Evolutionary conservation across 441 rosid species (phyloP).

Genomic region (Sinapis alba): DNA sequence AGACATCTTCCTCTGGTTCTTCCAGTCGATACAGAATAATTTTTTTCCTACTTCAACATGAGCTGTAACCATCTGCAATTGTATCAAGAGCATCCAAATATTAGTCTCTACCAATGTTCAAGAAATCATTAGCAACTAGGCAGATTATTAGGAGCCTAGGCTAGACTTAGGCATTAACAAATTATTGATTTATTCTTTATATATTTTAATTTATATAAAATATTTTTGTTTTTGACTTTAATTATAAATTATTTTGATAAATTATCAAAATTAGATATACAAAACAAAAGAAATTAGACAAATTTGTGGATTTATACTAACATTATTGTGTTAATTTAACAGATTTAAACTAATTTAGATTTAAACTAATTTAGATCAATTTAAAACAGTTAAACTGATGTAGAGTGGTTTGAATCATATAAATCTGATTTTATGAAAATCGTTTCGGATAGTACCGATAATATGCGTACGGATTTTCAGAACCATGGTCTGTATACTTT

Average conservation of each 20-base stretch:
- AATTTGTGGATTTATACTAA: background rate
- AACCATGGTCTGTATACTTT: background rate
- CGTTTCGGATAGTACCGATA: background rate
- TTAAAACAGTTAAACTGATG: too few relatives aligned
- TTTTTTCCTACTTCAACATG: conserved; percentile 81
- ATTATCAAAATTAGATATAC: background rate
- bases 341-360: background rate
- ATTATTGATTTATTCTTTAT: background rate
- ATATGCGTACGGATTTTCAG: background rate
- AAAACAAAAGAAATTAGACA: background rate
- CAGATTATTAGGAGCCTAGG: background rate
- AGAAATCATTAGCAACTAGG: background rate
- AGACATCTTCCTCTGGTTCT: conserved; percentile 83
- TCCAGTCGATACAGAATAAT: conserved; percentile 95
- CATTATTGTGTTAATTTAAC: background rate
- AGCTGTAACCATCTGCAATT: conserved; percentile 86
- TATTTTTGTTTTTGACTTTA: background rate
- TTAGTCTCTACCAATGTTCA: background rate
- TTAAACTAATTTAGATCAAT: background rate
- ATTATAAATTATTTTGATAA: background rate
- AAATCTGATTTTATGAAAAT: background rate
- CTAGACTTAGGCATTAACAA: background rate
- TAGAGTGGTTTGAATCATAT: too few relatives aligned
- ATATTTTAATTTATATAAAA: too few relatives aligned
- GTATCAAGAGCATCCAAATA: background rate